These are phyloP conservation scores for Sphaerobolus stellatus DNA, from an alignment of 1,284 basidiomycete genomes.

Conservation along the genomic window DNA sequence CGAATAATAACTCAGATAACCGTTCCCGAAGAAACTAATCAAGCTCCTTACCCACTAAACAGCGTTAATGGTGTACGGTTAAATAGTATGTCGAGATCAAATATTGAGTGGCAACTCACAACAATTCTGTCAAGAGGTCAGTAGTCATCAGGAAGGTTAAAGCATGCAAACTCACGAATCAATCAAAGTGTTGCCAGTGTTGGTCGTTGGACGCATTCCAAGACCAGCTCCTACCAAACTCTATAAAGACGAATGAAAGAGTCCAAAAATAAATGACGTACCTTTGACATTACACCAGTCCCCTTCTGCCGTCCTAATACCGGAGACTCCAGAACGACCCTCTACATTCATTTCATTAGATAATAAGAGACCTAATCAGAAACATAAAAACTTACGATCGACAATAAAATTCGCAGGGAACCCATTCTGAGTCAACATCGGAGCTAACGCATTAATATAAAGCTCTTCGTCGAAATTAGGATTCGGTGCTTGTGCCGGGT, in stretches of 20 bases:
- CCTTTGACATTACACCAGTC: constrained; percentile 62
- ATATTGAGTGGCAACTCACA: too few relatives aligned
- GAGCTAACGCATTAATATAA: constrained; percentile 58
- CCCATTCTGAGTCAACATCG: constrained; percentile 42
- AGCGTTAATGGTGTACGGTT: too few relatives aligned
- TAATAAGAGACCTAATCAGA: not conserved
- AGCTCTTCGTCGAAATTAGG: constrained; percentile 60
- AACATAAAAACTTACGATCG: constrained; percentile 35
- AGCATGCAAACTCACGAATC: constrained; percentile 36
- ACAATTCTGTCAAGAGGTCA: too few relatives aligned
- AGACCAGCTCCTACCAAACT: constrained; percentile 45
- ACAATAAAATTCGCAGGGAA: constrained; percentile 65
- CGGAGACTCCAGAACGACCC: constrained; percentile 60
- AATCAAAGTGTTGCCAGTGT: constrained; percentile 53
- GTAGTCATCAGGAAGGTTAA: too few relatives aligned
- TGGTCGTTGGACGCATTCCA: constrained; percentile 56
- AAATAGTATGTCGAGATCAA: too few relatives aligned
- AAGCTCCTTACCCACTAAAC: too few relatives aligned
- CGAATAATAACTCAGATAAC: constrained; percentile 27
- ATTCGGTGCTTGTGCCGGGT: constrained; percentile 59
- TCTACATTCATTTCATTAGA: constrained; percentile 20
- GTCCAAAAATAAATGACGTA: not conserved
- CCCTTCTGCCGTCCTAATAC: constrained; percentile 55
- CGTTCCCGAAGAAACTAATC: too few relatives aligned
- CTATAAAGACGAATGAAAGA: not conserved